Conservation (phyloP, 2,329 filamentous ascomycete genomes). For the Claviceps sp. region DNA sequence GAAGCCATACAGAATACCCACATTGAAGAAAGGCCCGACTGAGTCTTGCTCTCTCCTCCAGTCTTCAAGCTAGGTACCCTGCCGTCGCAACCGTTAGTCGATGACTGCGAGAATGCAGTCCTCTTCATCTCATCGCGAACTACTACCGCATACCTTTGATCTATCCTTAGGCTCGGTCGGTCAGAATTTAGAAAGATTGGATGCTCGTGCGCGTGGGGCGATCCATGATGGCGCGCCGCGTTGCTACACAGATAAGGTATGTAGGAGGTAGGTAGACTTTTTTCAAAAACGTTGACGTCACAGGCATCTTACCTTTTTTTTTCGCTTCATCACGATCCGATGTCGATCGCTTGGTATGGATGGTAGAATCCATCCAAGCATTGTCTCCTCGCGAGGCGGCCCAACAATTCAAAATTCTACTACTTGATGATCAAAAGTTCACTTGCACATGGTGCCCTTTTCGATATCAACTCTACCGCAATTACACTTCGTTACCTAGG, state of each 20-base stretch:
- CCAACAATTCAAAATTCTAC: not conserved
- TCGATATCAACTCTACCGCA: not conserved
- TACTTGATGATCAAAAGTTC: not conserved
- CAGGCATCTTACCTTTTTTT: not conserved
- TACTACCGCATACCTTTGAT: too few relatives aligned
- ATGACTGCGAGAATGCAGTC: too few relatives aligned
- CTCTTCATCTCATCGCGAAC: too few relatives aligned
- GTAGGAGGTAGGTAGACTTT: too few relatives aligned
- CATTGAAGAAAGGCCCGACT: too few relatives aligned
- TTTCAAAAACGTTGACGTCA: slow-evolving; percentile 4
- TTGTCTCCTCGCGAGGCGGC: not conserved
- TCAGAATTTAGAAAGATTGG: not conserved
- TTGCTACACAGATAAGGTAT: not conserved
- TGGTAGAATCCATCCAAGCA: not conserved
- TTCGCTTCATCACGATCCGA: not conserved
- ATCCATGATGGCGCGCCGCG: not conserved
- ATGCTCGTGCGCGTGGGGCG: not conserved
- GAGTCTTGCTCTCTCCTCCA: too few relatives aligned
- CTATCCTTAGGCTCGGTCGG: not conserved
- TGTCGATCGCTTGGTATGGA: not conserved
- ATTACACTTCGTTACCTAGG: not conserved
- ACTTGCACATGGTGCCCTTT: not conserved
- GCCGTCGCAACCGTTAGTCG: too few relatives aligned
- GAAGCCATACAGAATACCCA: too few relatives aligned
- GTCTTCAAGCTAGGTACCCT: too few relatives aligned